Conservation (phyloP, 2,329 filamentous ascomycete species). For the Thielaviopsis musarum region DNA sequence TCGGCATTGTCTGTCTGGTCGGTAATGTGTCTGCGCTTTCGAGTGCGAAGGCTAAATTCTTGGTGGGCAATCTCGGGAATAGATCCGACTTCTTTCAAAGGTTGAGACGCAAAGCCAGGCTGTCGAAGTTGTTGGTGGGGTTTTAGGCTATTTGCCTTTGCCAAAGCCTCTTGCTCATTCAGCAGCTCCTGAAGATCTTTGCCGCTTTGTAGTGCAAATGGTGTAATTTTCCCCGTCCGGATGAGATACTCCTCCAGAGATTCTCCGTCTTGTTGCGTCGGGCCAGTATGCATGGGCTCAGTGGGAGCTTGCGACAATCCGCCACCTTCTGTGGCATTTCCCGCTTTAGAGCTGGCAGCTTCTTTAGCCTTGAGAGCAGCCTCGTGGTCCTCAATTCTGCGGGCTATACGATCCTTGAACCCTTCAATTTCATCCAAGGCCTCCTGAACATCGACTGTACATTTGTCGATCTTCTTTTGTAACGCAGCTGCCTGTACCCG, state of each 20-base stretch:
- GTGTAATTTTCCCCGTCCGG: conserved; percentile 91
- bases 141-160: conserved; percentile 27
- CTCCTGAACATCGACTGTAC: conserved; percentile 47
- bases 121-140: conserved; percentile 59
- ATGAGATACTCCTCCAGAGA: conserved; percentile 79
- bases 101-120: conserved; percentile 48
- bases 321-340: background rate
- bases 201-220: conserved; percentile 59
- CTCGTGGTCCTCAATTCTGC: conserved; percentile 34
- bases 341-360: background rate
- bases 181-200: conserved; percentile 45
- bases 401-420: conserved; percentile 66
- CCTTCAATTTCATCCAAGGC: conserved; percentile 59
- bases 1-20: background rate
- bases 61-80: background rate
- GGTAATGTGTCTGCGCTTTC: conserved; percentile 3
- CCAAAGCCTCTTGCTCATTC: conserved; percentile 29
- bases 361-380: conserved; percentile 42
- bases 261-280: conserved; percentile 36
- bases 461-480: conserved; percentile 36
- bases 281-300: background rate
- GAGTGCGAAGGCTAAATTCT: conserved; percentile 6
- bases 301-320: background rate
- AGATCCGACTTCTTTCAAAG: conserved; percentile 3
- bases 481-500: conserved; percentile 31